These are phyloP conservation scores for Candida quercuum DNA, from an alignment of 805 yeast genomes.

Conservation along the genomic window DNA sequence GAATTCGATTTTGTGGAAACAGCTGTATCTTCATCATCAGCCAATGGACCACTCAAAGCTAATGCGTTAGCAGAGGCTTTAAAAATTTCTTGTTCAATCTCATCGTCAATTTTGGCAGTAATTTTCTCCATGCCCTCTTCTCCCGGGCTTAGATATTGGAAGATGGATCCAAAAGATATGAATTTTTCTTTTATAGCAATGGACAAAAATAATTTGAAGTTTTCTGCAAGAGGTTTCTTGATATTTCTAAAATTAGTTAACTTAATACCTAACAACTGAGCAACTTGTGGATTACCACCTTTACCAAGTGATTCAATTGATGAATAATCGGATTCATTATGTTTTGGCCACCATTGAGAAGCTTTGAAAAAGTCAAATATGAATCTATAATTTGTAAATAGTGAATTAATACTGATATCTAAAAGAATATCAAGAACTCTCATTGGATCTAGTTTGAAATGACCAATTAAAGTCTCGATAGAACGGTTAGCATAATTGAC, in stretches of 20 bases:
- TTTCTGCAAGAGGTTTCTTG: slow-evolving; percentile 35
- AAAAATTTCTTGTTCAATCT: slow-evolving; percentile 49
- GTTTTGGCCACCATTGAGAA: slow-evolving; percentile 66
- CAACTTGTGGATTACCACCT: slow-evolving; percentile 55
- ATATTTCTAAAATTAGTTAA: slow-evolving; percentile 24
- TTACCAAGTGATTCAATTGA: slow-evolving; percentile 27
- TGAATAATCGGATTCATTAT: slow-evolving; percentile 26
- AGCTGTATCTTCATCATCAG: slow-evolving; percentile 58
- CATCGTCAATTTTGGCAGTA: slow-evolving; percentile 38
- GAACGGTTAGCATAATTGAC: slow-evolving; percentile 40
- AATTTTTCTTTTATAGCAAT: slow-evolving; percentile 62
- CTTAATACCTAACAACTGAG: slow-evolving; percentile 48
- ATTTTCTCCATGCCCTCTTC: slow-evolving; percentile 40
- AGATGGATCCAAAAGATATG: slow-evolving; percentile 57
- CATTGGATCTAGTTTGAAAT: slow-evolving; percentile 68
- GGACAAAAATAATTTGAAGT: slow-evolving; percentile 41
- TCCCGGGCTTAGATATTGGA: slow-evolving; percentile 49
- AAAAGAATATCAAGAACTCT: slow-evolving; percentile 61
- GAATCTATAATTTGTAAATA: slow-evolving; percentile 41
- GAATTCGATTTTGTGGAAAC: slow-evolving; percentile 10
- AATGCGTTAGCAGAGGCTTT: slow-evolving; percentile 70
- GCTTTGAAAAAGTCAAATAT: slow-evolving; percentile 43
- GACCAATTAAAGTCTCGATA: slow-evolving; percentile 60
- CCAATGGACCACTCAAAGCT: slow-evolving; percentile 82
- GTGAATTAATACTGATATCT: slow-evolving; percentile 41